Base-by-base conservation (phyloP, 257 asterid species). In the Penstemon eatonii region DNA sequence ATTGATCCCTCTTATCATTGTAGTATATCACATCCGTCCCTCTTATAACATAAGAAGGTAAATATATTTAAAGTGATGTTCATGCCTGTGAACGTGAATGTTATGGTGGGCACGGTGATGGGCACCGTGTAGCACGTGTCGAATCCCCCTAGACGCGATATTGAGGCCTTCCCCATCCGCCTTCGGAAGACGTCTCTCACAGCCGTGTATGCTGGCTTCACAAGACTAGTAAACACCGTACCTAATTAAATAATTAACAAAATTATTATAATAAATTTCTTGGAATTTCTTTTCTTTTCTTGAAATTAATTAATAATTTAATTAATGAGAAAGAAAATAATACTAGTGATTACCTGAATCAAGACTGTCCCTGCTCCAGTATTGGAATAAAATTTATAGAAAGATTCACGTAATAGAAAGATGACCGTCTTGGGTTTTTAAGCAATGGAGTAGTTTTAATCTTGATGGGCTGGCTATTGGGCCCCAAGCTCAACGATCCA, bases 111-210 rank as follows among this genome's bases (percentile, higher is more conserved):
- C 4, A 90, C 80, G 3, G 73, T 73, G 41, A 92, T 56, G 1
- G 92, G 89, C 3, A 78, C 85, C 3, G 68, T 62, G 93, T 92
- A 92, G 79, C 98, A 92, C n/a, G 98, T 89, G 78, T 92, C 98
- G 66, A 92, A 92, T 1, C 98, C 97, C 0, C 98, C 98, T 0
- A 92, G 89, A 0, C 94, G 75, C 1, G 95, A 70, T 49, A 92
- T 82, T 4, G 67, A 65, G 68, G 96, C 82, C 4, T 67, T 76
- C 1, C 92, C 84, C 96, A 90, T 88, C 61, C 87, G 60, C 52
- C 90, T 83, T 68, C 97, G 80, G 80, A 90, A 77, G 69, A 90
- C 98, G 60, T 85, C 79, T 60, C 97, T 73, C 76, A 92, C 87
- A 55, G 96, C 92, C 8, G 70, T 51, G 81, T 92, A 90, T n/a